Base-by-base conservation (phyloP, 31 red algal species). In the Asparagopsis taxiformis region DNA sequence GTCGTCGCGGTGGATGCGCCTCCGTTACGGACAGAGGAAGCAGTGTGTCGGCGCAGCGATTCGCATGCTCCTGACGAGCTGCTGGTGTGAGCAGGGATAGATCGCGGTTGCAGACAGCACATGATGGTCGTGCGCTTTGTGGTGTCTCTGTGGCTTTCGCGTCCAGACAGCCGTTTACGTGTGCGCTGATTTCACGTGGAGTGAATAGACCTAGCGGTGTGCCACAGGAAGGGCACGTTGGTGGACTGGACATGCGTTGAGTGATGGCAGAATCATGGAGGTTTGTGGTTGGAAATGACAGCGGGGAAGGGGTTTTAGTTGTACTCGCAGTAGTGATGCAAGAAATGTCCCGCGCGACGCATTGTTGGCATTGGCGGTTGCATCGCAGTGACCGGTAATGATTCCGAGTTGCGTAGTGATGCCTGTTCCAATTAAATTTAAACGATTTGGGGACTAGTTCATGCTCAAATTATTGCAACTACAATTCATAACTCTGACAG, bases 61-160 rank as follows among this genome's bases (percentile, higher is more conserved):
- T 86, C 2, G 51, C 82, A 48, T 86, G 82, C 41, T 86, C 82
- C 32, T 62, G 35, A n/a, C 82, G 82, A 20, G 82, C 82, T 30
- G 46, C 37, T 16, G 51, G 61, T 3, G 82, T 76, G 62, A 86
- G 63, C 25, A 29, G 11, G n/a, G 43, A 43, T 7, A 86, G 71
- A 31, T 70, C 62, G 41, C 70, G 70, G 20, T 34, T n/a, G 54
- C 82, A 86, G 13, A 76, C 51, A 17, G 70, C 70, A 30, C 82
- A 86, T 22, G n/a, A 28, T 1, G 63, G 77, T 11, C n/a, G n/a
- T n/a, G 11, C 44, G 44, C n/a, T n/a, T 0, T 49, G 9, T 55
- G 1, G 13, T 50, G 9, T 39, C n/a, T 5, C 24, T 56, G 13
- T 20, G 29, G 31, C 51, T 31, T 34, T 9, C 5, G 79, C 54